phyloP scores from a whole-genome alignment of 768 basidiomycete genomes.

The Antrodiella citrinella region DNA sequence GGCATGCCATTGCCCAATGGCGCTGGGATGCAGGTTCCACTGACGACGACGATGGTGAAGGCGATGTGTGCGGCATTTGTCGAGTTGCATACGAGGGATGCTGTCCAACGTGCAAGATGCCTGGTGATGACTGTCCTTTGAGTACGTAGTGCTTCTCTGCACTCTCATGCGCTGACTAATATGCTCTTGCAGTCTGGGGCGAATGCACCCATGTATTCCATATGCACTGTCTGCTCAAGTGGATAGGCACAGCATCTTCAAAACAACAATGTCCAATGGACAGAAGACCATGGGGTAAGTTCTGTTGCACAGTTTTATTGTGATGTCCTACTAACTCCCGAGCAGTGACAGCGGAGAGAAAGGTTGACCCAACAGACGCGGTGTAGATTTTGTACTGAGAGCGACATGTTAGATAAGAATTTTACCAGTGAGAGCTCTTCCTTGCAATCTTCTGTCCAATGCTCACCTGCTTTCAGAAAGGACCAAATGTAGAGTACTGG shows the following conservation, averaged over 20 bases:
- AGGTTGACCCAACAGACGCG: no score
- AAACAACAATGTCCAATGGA: conserved; percentile 99
- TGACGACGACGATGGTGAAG: conserved; percentile 47
- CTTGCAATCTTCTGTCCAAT: no score
- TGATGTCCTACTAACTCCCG: background rate
- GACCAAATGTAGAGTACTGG: no score
- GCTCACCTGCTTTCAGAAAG: no score
- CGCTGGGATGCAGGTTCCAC: conserved; percentile 57
- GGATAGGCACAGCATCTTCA: conserved; percentile 83
- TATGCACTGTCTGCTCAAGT: conserved; percentile 96
- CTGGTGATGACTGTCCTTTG: conserved; percentile 91
- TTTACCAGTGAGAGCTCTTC: no score
- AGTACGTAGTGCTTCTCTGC: conserved; percentile 41
- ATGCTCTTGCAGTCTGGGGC: conserved; percentile 71
- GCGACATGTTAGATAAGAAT: no score
- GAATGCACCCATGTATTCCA: conserved; percentile 97
- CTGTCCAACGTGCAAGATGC: conserved; percentile 93
- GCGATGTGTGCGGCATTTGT: conserved; percentile 80
- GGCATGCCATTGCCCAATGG: conserved; percentile 88
- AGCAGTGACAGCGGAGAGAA: conserved; percentile 48
- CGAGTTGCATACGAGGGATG: conserved; percentile 89
- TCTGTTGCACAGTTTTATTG: background rate
- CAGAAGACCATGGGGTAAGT: conserved; percentile 82
- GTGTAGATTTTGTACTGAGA: no score
- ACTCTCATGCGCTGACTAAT: background rate